Evolutionary conservation across 768 basidiomycete genomes (phyloP).

Genomic region (Naganishia antarctica): DNA sequence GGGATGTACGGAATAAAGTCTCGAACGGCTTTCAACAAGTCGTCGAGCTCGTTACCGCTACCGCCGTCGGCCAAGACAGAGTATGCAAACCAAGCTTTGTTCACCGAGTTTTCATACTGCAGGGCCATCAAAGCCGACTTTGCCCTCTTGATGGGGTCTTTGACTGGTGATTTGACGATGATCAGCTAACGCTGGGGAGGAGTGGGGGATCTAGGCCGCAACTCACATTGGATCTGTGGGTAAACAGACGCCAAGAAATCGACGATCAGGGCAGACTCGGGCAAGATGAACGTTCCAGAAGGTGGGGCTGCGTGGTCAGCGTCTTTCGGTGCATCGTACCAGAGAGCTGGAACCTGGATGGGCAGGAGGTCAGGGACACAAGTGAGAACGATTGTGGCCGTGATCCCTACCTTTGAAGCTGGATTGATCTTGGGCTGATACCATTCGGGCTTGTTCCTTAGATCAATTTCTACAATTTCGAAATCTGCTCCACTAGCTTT

Average conservation of each 20-base stretch:
- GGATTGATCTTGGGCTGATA: slow-evolving; percentile 64
- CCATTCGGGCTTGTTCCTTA: slow-evolving; percentile 63
- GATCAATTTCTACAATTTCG: slow-evolving; percentile 59
- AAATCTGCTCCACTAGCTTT: slow-evolving; percentile 56
- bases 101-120: slow-evolving; percentile 54
- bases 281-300: slow-evolving; percentile 59
- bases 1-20: slow-evolving; percentile 52
- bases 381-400: too few species aligned
- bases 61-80: slow-evolving; percentile 48
- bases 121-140: slow-evolving; percentile 60
- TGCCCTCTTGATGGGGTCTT: slow-evolving; percentile 59
- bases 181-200: not conserved
- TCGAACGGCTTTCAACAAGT: slow-evolving; percentile 56
- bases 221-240: slow-evolving; percentile 49
- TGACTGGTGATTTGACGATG: not conserved
- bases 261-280: slow-evolving; percentile 63
- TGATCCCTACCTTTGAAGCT: slow-evolving; percentile 61
- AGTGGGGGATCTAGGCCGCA: slow-evolving; percentile 50
- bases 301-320: slow-evolving; percentile 59
- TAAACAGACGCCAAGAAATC: slow-evolving; percentile 63
- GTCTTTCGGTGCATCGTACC: slow-evolving; percentile 59
- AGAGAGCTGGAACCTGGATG: slow-evolving; percentile 57
- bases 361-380: not conserved
- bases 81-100: slow-evolving; percentile 51
- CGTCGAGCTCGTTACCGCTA: slow-evolving; percentile 52